Evolutionary conservation across 257 asterid species (phyloP), one percentile per base, ranked within the genome.

Genomic region (Solanum rostratum): DNA sequence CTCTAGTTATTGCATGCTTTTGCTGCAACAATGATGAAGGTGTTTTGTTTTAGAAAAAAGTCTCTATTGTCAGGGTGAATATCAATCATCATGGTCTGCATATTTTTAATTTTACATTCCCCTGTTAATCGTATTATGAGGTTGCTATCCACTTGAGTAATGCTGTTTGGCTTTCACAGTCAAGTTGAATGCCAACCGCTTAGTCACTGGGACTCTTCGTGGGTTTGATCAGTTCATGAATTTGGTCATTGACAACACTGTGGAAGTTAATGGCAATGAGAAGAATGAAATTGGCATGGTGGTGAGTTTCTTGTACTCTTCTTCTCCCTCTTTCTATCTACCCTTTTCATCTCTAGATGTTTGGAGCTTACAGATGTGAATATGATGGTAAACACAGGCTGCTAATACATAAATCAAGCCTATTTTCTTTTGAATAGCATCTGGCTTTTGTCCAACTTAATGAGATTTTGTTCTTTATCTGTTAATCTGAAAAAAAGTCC

Each of bases 221-320:
- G 98, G 98, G 10, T 94, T 94, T 63, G 98, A 94, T 84, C 97
- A 93, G 90, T 94, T 93, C 85, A 94, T 93, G 98, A 93, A 94
- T 90, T 76, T 95, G 85, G 95, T 94, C 86, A 87, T 92, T 57
- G 98, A 94, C 90, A 92, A 94, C 85, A 94, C 98, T 1, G 93
- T 94, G n/a, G 97, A 92, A 90, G 95, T 93, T 76, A 94, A 93
- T 88, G 98, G 99, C 84, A 88, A 90, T 22, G 99, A 93, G 87
- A 92, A 92, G 85, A 93, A 86, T 9, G 97, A 95, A n/a, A 95
- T 95, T 43, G 99, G 99, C 88, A 95, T 94, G 98, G 98, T 95
- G 95, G 98, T 94, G 79, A 88, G 98, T 92, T 78, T 46, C 16
- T 24, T 22, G 15, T 73, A 18, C 41, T 4, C 54, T 79, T 57